phyloP scores from a whole-genome alignment of 306 rosid genomes.

The Corylus americana region DNA sequence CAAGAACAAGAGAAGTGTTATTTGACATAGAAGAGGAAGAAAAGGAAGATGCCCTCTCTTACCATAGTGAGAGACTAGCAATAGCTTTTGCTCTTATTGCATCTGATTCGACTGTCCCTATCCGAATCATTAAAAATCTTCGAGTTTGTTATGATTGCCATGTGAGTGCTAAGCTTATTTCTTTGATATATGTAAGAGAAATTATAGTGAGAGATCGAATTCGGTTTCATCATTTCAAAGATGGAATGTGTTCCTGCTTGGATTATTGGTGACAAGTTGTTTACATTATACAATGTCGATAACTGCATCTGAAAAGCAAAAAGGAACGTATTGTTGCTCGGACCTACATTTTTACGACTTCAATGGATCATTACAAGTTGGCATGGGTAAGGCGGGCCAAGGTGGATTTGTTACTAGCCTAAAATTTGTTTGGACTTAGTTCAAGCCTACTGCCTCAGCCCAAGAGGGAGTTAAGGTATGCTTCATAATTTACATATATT shows the following conservation, averaged over 20 bases:
- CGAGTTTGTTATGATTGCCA: constrained; percentile 48
- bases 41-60: constrained; percentile 45
- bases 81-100: constrained; percentile 45
- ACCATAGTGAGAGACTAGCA: constrained; percentile 49
- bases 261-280: neutral
- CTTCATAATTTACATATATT: too few relatives aligned
- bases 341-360: neutral
- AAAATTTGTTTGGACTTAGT: neutral
- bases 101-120: constrained; percentile 28
- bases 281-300: neutral
- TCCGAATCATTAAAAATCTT: constrained; percentile 44
- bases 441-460: too few relatives aligned
- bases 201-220: constrained; percentile 45
- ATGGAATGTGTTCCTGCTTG: neutral
- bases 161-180: constrained; percentile 37
- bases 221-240: constrained; percentile 24
- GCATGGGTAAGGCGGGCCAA: neutral
- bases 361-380: neutral
- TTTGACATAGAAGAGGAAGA: constrained; percentile 54
- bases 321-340: neutral
- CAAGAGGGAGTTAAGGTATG: too few relatives aligned
- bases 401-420: neutral
- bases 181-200: constrained; percentile 29
- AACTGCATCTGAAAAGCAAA: neutral
- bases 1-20: constrained; percentile 29